phyloP scores from a whole-genome alignment of 2,329 filamentous ascomycete species.

The Dothidotthia symphoricarpi region DNA sequence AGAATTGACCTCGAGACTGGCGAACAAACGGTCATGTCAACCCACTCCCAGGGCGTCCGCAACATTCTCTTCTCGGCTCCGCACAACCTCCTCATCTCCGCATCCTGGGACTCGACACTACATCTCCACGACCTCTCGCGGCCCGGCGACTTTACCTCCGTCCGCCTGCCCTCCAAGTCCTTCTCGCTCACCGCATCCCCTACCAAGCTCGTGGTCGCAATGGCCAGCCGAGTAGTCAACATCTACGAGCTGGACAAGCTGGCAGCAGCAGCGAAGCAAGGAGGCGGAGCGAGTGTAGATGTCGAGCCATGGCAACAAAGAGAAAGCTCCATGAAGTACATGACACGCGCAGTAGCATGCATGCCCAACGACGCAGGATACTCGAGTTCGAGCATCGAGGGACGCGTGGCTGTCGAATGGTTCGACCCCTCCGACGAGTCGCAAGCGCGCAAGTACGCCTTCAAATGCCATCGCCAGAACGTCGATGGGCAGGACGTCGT shows the following conservation, averaged over 20 bases:
- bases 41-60: constrained; percentile 76
- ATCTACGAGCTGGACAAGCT: constrained; percentile 86
- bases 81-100: constrained; percentile 77
- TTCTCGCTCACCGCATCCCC: constrained; percentile 78
- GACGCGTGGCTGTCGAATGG: constrained; percentile 94
- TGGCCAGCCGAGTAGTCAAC: constrained; percentile 89
- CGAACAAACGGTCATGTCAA: constrained; percentile 71
- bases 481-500: constrained; percentile 73
- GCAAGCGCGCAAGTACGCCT: constrained; percentile 92
- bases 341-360: constrained; percentile 87
- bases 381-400: constrained; percentile 88
- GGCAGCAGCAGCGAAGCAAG: constrained; percentile 36
- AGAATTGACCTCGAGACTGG: constrained; percentile 71
- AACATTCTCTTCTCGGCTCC: constrained; percentile 77
- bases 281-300: constrained; percentile 38
- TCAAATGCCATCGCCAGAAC: constrained; percentile 92
- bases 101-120: constrained; percentile 89
- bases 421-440: constrained; percentile 87
- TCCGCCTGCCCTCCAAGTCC: constrained; percentile 79
- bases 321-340: constrained; percentile 93
- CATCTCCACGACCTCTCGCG: constrained; percentile 71
- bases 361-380: constrained; percentile 98
- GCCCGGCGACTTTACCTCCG: constrained; percentile 58
- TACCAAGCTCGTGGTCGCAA: constrained; percentile 89
- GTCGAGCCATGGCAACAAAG: constrained; percentile 87